phyloP scores from a whole-genome alignment of 1,139 yeast species.

The Zygoascus hellenicus region DNA sequence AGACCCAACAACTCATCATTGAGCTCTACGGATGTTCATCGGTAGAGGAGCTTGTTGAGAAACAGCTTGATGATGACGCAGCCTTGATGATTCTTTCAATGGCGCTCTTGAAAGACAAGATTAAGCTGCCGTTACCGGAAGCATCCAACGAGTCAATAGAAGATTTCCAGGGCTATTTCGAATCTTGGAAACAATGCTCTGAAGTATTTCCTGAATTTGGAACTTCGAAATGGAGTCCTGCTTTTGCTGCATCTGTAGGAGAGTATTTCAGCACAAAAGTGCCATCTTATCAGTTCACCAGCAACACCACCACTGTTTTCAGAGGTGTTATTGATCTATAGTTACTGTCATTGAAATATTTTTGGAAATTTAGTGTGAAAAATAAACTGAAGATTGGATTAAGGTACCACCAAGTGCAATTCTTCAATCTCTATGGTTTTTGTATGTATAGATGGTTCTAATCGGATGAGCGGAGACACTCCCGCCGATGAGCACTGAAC shows the following conservation, averaged over 20 bases:
- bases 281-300: background rate
- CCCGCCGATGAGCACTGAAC: too few relatives aligned
- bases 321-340: slow-evolving; percentile 5
- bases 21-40: background rate
- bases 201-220: slow-evolving; percentile 5
- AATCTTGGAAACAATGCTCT: background rate
- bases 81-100: slow-evolving; percentile 16
- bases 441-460: too few relatives aligned
- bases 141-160: background rate
- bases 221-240: slow-evolving; percentile 2
- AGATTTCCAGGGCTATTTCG: background rate
- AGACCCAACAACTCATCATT: too few relatives aligned
- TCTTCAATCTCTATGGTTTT: too few relatives aligned
- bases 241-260: background rate
- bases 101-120: background rate
- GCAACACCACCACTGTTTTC: background rate
- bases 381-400: too few relatives aligned
- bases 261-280: slow-evolving; percentile 1
- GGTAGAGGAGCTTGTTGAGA: slow-evolving; percentile 15
- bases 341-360: too few relatives aligned
- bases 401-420: too few relatives aligned
- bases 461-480: too few relatives aligned
- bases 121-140: background rate
- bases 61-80: slow-evolving; percentile 19
- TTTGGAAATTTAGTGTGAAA: too few relatives aligned